Evolutionary conservation across 176 grass and related monocot species (phyloP).

Genomic region (Rhipidocladum racemiflorum): DNA sequence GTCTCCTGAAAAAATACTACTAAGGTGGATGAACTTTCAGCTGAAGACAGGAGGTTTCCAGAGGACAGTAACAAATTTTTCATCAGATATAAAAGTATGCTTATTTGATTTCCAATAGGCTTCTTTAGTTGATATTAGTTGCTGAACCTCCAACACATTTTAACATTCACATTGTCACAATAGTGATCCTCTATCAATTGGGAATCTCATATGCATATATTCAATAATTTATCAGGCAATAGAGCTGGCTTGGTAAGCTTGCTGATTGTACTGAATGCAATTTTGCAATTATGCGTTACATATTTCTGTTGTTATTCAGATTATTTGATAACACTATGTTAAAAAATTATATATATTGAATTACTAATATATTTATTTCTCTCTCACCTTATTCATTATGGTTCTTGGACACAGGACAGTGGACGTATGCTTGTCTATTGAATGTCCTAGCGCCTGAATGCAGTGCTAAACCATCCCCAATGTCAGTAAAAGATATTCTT

Average conservation of each 20-base stretch:
- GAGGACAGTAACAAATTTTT: slow-evolving; percentile 69
- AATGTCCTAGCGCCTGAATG: slow-evolving; percentile 90
- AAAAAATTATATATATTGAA: too few species aligned
- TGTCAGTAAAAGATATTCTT: slow-evolving; percentile 77
- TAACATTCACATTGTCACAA: background rate
- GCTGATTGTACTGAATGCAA: too few species aligned
- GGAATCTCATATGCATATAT: background rate
- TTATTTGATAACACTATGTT: too few species aligned
- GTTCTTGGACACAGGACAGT: slow-evolving; percentile 54
- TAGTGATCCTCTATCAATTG: background rate
- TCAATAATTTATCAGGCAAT: too few species aligned
- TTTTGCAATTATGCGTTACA: too few species aligned
- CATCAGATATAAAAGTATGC: slow-evolving; percentile 90
- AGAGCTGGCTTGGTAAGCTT: too few species aligned
- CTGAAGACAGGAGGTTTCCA: slow-evolving; percentile 84
- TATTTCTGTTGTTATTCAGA: too few species aligned
- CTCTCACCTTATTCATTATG: too few species aligned
- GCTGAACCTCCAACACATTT: background rate
- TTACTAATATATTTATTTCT: too few species aligned
- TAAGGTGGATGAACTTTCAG: slow-evolving; percentile 98
- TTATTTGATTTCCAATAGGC: slow-evolving; percentile 14
- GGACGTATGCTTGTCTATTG: slow-evolving; percentile 85
- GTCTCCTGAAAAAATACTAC: slow-evolving; percentile 92
- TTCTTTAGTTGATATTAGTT: background rate
- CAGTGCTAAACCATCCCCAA: slow-evolving; percentile 58